These are phyloP conservation scores for Aspergillus nanangensis DNA, from an alignment of 495 filamentous ascomycete genomes.

Conservation along the genomic window DNA sequence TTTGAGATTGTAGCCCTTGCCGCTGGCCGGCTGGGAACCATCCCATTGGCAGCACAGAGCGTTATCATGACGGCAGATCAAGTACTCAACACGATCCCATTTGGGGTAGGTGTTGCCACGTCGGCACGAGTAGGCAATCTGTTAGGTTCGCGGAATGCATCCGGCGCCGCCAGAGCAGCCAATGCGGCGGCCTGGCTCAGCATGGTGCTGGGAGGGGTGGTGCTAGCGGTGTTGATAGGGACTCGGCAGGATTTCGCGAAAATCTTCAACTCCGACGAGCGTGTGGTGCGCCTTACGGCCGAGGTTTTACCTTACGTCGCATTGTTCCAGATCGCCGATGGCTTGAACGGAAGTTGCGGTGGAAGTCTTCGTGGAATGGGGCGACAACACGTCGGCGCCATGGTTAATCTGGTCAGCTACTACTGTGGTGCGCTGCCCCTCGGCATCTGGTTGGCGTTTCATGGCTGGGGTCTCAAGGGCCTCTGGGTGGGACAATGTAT, in stretches of 20 bases:
- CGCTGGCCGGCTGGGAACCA: slow-evolving; percentile 77
- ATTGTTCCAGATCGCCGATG: slow-evolving; percentile 93
- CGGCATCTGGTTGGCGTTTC: slow-evolving; percentile 83
- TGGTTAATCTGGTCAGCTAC: slow-evolving; percentile 87
- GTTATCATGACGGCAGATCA: slow-evolving; percentile 96
- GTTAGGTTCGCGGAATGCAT: slow-evolving; percentile 65
- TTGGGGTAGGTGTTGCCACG: slow-evolving; percentile 82
- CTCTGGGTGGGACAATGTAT: slow-evolving; percentile 90
- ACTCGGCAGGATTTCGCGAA: slow-evolving; percentile 73
- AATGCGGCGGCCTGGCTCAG: slow-evolving; percentile 76
- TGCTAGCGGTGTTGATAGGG: slow-evolving; percentile 69
- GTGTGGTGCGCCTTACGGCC: slow-evolving; percentile 71
- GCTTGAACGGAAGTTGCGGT: slow-evolving; percentile 80
- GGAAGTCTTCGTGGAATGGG: slow-evolving; percentile 83
- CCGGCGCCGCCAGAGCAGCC: slow-evolving; percentile 67
- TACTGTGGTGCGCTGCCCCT: slow-evolving; percentile 80
- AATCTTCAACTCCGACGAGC: slow-evolving; percentile 77
- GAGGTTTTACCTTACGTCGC: slow-evolving; percentile 86
- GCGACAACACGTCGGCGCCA: slow-evolving; percentile 80
- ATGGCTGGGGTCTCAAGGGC: slow-evolving; percentile 82
- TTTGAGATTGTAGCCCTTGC: slow-evolving; percentile 94
- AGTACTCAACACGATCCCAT: slow-evolving; percentile 89
- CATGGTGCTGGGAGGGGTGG: slow-evolving; percentile 60
- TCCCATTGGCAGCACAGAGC: slow-evolving; percentile 79
- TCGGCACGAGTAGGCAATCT: slow-evolving; percentile 79